phyloP scores from a whole-genome alignment of 768 basidiomycete genomes.

The Suillus plorans region DNA sequence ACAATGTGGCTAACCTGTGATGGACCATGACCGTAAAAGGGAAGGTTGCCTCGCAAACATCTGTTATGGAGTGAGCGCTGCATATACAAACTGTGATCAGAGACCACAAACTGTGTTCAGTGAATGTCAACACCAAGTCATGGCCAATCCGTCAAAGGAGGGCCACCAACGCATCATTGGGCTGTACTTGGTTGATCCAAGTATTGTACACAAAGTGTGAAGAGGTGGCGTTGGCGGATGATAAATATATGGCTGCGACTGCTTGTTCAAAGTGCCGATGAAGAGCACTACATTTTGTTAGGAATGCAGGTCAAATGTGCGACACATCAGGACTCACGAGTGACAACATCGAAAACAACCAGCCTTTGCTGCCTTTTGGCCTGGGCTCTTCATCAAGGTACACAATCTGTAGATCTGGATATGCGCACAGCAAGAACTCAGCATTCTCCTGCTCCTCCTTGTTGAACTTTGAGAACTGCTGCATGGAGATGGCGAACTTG shows the following conservation, averaged over 20 bases:
- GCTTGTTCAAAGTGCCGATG: constrained; percentile 95
- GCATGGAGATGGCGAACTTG: constrained; percentile 98
- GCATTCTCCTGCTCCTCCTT: constrained; percentile 99
- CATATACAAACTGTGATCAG: not conserved
- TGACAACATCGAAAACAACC: constrained; percentile 89
- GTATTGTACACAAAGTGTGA: no score
- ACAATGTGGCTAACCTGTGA: constrained; percentile 50
- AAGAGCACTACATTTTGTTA: constrained; percentile 63
- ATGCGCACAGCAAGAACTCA: constrained; percentile 95
- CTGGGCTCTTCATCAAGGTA: constrained; percentile 96
- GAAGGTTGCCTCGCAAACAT: constrained; percentile 75
- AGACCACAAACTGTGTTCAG: constrained; percentile 62
- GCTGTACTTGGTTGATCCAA: no score
- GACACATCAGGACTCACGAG: constrained; percentile 52
- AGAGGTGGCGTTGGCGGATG: no score
- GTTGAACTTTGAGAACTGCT: constrained; percentile 98
- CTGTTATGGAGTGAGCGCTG: constrained; percentile 34
- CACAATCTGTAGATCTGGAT: constrained; percentile 97
- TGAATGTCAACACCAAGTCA: constrained; percentile 77
- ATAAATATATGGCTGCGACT: no score
- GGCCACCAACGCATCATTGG: no score
- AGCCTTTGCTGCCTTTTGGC: constrained; percentile 84
- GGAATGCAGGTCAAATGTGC: constrained; percentile 1
- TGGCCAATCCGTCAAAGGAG: no score
- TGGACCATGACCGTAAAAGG: constrained; percentile 80